Conservation (phyloP, 2,329 filamentous ascomycete species). For the Botrytis paeoniae region DNA sequence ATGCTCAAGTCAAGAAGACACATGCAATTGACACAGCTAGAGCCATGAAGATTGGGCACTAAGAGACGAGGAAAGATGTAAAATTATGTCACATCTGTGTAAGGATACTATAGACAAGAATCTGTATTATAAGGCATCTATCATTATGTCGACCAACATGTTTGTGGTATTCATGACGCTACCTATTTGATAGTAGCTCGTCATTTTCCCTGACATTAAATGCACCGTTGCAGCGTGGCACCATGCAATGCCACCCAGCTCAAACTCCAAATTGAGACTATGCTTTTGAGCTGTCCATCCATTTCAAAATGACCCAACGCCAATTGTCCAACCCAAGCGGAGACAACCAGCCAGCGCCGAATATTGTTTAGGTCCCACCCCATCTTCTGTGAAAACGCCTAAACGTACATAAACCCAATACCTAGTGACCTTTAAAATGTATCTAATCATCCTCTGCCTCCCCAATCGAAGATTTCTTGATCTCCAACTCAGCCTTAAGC, state of each 20-base stretch:
- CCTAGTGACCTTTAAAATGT: too few species aligned
- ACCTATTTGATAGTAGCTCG: not conserved
- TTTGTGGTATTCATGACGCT: not conserved
- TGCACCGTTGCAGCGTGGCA: not conserved
- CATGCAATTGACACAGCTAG: not conserved
- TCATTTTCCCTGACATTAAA: not conserved
- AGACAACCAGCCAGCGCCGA: not conserved
- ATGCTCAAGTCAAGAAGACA: not conserved
- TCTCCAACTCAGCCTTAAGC: constrained; percentile 51
- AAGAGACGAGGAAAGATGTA: not conserved
- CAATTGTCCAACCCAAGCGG: not conserved
- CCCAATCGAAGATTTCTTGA: constrained; percentile 47
- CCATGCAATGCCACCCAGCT: not conserved
- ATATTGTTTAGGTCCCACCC: not conserved
- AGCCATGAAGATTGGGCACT: not conserved
- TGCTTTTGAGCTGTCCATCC: not conserved
- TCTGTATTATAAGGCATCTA: constrained; percentile 16
- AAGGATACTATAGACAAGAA: not conserved
- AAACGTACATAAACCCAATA: not conserved
- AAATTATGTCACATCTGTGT: constrained; percentile 3
- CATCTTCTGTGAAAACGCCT: not conserved
- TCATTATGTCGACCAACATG: not conserved
- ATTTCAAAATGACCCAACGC: not conserved
- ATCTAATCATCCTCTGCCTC: constrained; percentile 34
- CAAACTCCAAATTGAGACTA: not conserved